phyloP scores from a whole-genome alignment of 2,329 filamentous ascomycete species.

The Sclerotinia minor region DNA sequence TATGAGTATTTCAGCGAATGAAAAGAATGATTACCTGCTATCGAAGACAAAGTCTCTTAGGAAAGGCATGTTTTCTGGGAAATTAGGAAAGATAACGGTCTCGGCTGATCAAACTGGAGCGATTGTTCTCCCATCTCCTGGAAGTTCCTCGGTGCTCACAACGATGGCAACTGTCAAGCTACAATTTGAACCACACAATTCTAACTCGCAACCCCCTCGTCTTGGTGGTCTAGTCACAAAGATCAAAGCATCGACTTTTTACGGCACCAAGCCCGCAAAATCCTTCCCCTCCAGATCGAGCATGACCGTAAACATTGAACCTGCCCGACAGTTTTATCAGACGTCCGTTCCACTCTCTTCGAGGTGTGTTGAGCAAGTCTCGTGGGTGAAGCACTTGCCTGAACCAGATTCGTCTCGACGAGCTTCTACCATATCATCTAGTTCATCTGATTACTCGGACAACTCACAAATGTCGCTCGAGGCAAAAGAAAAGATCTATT shows the following conservation, averaged over 20 bases:
- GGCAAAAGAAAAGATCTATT: slow-evolving; percentile 42
- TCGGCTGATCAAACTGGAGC: slow-evolving; percentile 39
- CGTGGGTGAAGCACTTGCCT: slow-evolving; percentile 38
- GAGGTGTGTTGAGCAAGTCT: slow-evolving; percentile 39
- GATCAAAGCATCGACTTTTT: slow-evolving; percentile 39
- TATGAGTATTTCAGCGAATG: slow-evolving; percentile 33
- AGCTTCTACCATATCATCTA: slow-evolving; percentile 37
- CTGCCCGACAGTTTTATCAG: slow-evolving; percentile 35
- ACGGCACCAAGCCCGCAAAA: slow-evolving; percentile 31
- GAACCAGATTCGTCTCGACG: slow-evolving; percentile 32
- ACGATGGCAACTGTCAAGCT: slow-evolving; percentile 40
- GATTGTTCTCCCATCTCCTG: slow-evolving; percentile 37
- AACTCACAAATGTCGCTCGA: slow-evolving; percentile 18
- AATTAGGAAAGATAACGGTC: slow-evolving; percentile 40
- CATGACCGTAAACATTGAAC: slow-evolving; percentile 32
- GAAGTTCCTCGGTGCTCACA: slow-evolving; percentile 27
- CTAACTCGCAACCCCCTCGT: slow-evolving; percentile 36
- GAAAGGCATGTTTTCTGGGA: slow-evolving; percentile 42
- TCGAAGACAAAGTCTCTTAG: slow-evolving; percentile 38
- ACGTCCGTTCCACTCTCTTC: slow-evolving; percentile 37
- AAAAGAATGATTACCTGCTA: slow-evolving; percentile 35
- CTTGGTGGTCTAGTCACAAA: slow-evolving; percentile 40
- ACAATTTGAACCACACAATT: slow-evolving; percentile 39
- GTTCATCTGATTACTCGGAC: slow-evolving; percentile 36
- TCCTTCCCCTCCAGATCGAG: slow-evolving; percentile 32